Conservation (phyloP, 345 rosid genomes). For the Toxicodendron radicans region DNA sequence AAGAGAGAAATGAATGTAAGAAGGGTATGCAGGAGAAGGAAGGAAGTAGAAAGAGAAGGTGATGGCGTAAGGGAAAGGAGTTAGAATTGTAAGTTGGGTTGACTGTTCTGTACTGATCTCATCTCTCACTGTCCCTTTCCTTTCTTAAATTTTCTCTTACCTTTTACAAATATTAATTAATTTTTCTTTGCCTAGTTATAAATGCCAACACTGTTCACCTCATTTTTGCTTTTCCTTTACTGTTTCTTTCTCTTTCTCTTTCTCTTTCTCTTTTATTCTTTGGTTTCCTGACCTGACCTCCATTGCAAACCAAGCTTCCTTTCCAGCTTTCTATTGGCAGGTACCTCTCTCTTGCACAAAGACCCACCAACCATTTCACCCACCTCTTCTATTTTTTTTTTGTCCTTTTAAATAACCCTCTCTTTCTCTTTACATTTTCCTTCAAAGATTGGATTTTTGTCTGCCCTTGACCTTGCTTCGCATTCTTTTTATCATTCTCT, state of each 20-base stretch:
- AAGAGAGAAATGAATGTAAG: no score
- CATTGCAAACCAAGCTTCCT: constrained; percentile 85
- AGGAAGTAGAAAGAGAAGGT: no score
- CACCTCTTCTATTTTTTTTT: constrained; percentile 16
- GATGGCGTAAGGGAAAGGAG: no score
- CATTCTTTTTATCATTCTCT: constrained; percentile 26
- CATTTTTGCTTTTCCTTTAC: constrained; percentile 47
- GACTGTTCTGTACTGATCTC: neutral
- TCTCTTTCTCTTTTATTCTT: constrained; percentile 22
- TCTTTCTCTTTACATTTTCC: constrained; percentile 30
- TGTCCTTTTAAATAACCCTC: neutral
- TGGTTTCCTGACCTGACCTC: constrained; percentile 53
- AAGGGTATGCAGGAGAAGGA: no score
- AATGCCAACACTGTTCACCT: constrained; percentile 37
- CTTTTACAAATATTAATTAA: neutral
- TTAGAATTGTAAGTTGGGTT: constrained; percentile 12
- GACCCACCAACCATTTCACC: constrained; percentile 62
- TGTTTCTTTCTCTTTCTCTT: constrained; percentile 33
- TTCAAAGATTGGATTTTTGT: constrained; percentile 42
- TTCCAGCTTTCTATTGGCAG: constrained; percentile 47
- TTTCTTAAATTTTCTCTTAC: neutral
- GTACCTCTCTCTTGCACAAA: constrained; percentile 31
- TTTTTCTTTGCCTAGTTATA: constrained; percentile 33
- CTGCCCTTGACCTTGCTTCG: constrained; percentile 29
- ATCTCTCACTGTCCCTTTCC: no score